Evolutionary conservation across 1,139 yeast species (phyloP).

Genomic region (Groenewaldozyma sp.): DNA sequence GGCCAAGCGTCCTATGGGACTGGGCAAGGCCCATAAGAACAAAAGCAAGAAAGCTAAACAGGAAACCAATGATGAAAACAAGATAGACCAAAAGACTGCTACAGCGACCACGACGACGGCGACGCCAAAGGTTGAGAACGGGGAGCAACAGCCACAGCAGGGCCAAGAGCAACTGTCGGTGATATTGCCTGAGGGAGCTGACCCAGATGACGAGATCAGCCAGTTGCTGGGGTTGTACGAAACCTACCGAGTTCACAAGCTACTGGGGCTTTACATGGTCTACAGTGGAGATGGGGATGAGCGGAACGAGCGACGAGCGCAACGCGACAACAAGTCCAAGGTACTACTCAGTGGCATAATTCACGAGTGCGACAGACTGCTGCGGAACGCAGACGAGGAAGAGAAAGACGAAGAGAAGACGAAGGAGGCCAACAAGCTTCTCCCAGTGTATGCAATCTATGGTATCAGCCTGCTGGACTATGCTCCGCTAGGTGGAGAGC

Average conservation of each 20-base stretch:
- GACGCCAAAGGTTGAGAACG: too few species aligned
- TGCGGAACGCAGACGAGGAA: constrained; percentile 38
- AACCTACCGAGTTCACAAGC: constrained; percentile 29
- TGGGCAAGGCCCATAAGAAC: constrained; percentile 51
- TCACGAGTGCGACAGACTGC: constrained; percentile 81
- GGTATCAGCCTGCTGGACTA: background rate
- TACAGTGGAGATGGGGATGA: constrained; percentile 16
- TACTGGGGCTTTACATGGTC: background rate
- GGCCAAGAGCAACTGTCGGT: constrained; percentile 44
- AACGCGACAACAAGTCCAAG: constrained; percentile 1
- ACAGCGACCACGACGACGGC: too few species aligned
- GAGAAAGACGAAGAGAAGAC: constrained; percentile 31
- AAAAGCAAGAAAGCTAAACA: constrained; percentile 18
- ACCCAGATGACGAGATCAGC: constrained; percentile 67
- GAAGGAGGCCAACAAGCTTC: too few species aligned
- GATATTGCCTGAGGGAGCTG: constrained; percentile 60
- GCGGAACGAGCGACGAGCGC: constrained; percentile 32
- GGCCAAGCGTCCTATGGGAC: constrained; percentile 69
- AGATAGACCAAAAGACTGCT: constrained; percentile 4
- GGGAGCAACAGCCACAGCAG: constrained; percentile 9
- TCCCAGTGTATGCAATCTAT: constrained; percentile 21
- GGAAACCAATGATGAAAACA: constrained; percentile 12
- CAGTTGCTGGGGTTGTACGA: constrained; percentile 59
- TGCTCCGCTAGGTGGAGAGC: background rate
- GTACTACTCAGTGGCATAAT: constrained; percentile 66